Base-by-base conservation (phyloP, 352 stramenopile genomes). In the Globisporangium heterothallicum region DNA sequence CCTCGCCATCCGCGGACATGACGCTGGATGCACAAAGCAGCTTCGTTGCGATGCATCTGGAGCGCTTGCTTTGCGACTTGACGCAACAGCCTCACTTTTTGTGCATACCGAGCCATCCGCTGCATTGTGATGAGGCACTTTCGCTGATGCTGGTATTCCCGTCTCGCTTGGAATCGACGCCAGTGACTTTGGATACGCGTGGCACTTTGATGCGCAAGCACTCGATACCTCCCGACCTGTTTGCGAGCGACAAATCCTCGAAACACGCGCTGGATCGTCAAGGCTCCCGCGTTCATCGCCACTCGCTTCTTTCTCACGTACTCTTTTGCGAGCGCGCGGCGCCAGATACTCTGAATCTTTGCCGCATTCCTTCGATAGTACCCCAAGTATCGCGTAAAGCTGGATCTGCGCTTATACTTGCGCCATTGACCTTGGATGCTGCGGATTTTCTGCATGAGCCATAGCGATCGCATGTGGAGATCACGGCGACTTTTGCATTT, bases 391-490 rank as follows among this genome's bases (percentile, higher is more conserved):
- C 55, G 57, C 9, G 49, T 59, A 7, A 86, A 66, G 30, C 63
- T 68, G 12, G 49, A 25, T 29, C 66, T 53, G 3, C 54, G 61
- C 40, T 63, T 56, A 48, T 78, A 70, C 34, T 68, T 74, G 2
- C 74, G 62, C 72, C 78, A 90, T 35, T 88, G 68, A 12, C 66
- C 57, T 58, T 90, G 74, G 53, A 87, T 79, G 34, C 51, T 63
- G 50, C 57, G 62, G 24, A 86, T 66, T 49, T 81, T 83, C 12
- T 27, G 16, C n/a, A 84, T 43, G 3, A 85, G 68, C 74, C 74
- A 85, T 2, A 52, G 54, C 0, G 74, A 67, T 4, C 72, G 66
- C 12, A 24, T 49, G 10, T 30, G 48, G 12, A 76, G 64, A 7
- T 84, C 57, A 3, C 60, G 65, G 4, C 68, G 49, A n/a, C 68